Conservation (phyloP, 139 green algal genomes). For the Chlorella sp. region DNA sequence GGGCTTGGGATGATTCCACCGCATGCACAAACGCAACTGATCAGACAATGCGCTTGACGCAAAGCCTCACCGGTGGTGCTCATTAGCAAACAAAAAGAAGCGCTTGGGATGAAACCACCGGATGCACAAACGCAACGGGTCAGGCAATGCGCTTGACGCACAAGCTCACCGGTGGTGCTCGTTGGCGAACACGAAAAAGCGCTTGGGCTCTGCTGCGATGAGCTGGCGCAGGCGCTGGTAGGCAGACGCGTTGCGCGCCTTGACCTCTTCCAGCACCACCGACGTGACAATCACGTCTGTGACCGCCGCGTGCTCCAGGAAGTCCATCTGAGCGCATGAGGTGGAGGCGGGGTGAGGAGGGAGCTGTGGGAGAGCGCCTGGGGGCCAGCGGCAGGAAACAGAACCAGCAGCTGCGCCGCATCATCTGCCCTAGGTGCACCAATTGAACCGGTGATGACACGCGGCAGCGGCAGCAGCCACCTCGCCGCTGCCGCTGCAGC, state of each 20-base stretch:
- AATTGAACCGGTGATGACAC: too few relatives aligned
- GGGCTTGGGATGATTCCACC: too few relatives aligned
- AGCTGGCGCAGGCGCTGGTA: slow-evolving; percentile 86
- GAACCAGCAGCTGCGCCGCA: not conserved
- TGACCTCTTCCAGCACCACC: slow-evolving; percentile 83
- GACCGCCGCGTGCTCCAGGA: slow-evolving; percentile 90
- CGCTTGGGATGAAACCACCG: slow-evolving; percentile 47
- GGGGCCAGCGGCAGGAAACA: not conserved
- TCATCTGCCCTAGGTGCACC: too few relatives aligned
- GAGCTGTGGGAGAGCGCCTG: too few relatives aligned
- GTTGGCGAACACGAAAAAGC: slow-evolving; percentile 97
- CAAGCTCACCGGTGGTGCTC: slow-evolving; percentile 82
- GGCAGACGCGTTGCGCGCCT: slow-evolving; percentile 72
- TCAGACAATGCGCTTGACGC: too few relatives aligned
- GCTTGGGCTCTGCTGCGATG: slow-evolving; percentile 54
- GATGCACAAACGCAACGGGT: too few relatives aligned
- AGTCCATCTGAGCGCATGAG: slow-evolving; percentile 83
- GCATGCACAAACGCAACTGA: too few relatives aligned
- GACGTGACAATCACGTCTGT: slow-evolving; percentile 84
- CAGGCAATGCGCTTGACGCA: not conserved
- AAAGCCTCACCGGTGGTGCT: slow-evolving; percentile 86
- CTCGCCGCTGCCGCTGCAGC: too few relatives aligned
- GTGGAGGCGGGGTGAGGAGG: too few relatives aligned
- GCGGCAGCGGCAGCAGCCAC: not conserved
- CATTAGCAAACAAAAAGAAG: slow-evolving; percentile 97